Percentiles rank a stretch among this genome's conserved stretches.
Conservation (phyloP, 2,329 filamentous ascomycete genomes). For the Endothia cerciana region DNA sequence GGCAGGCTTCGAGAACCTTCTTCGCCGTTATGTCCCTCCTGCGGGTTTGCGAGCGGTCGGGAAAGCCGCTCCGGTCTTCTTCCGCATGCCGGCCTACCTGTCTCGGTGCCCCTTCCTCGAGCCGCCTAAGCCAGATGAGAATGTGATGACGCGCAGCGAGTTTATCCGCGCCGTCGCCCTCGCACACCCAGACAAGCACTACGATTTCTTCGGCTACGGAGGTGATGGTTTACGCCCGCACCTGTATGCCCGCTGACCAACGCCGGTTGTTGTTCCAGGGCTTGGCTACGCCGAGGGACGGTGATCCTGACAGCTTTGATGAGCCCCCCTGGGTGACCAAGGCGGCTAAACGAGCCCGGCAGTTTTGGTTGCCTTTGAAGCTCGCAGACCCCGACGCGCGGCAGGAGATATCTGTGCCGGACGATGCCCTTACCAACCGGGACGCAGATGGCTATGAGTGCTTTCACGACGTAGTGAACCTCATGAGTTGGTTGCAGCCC, state of each 20-base stretch:
- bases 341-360: too few species aligned
- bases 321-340: too few species aligned
- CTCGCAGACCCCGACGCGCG: too few species aligned
- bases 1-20: not conserved
- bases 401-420: not conserved
- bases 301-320: too few species aligned
- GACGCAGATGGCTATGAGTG: not conserved
- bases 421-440: not conserved
- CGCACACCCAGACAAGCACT: not conserved
- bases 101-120: not conserved
- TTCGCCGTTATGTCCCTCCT: not conserved
- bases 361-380: too few species aligned
- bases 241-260: not conserved
- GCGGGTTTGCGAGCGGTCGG: not conserved
- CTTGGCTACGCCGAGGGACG: too few species aligned
- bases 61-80: not conserved
- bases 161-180: not conserved
- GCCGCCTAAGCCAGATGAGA: too few species aligned
- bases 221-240: not conserved
- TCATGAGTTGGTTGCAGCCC: not conserved
- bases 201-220: not conserved
- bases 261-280: conserved; percentile 1
- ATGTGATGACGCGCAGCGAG: not conserved
- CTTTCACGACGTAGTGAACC: not conserved
- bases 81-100: not conserved